These are phyloP conservation scores for Ambrosia artemisiifolia DNA, from an alignment of 129 eudicot species.

Conservation along the genomic window DNA sequence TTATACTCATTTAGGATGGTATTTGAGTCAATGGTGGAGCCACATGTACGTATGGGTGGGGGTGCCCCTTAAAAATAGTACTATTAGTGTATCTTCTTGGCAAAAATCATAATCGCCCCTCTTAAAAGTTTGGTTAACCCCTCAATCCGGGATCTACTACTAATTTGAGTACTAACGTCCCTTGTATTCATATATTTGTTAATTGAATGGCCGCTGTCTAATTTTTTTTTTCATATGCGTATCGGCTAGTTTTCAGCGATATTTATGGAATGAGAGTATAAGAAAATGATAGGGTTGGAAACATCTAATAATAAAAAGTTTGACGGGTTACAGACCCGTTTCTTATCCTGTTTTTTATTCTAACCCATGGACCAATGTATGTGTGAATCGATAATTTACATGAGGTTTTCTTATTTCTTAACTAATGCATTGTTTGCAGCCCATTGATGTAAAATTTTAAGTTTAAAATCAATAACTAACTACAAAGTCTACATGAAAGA, in stretches of 20 bases:
- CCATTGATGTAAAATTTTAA: not conserved
- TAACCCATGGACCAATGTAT: not conserved
- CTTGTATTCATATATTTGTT: not conserved
- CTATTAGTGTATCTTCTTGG: too few relatives aligned
- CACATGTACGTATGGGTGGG: too few relatives aligned
- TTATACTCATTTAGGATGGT: not conserved
- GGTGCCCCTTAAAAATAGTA: too few relatives aligned
- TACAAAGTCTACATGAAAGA: not conserved
- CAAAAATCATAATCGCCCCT: too few relatives aligned
- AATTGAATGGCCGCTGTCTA: not conserved
- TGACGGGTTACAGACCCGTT: not conserved
- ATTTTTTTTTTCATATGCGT: not conserved
- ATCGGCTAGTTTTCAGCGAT: not conserved
- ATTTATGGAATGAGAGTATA: not conserved
- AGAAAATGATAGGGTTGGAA: too few relatives aligned
- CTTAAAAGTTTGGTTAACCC: too few relatives aligned
- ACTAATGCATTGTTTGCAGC: not conserved
- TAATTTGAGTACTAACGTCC: not conserved
- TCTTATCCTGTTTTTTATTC: not conserved
- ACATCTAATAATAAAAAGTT: not conserved
- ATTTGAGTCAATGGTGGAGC: too few relatives aligned
- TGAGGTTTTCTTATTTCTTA: not conserved
- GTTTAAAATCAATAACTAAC: not conserved
- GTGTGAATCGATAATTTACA: not conserved
- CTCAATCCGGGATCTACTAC: too few relatives aligned